Base-by-base conservation (phyloP, 2,329 filamentous ascomycete species). In the Dothiorella sarmentorum region DNA sequence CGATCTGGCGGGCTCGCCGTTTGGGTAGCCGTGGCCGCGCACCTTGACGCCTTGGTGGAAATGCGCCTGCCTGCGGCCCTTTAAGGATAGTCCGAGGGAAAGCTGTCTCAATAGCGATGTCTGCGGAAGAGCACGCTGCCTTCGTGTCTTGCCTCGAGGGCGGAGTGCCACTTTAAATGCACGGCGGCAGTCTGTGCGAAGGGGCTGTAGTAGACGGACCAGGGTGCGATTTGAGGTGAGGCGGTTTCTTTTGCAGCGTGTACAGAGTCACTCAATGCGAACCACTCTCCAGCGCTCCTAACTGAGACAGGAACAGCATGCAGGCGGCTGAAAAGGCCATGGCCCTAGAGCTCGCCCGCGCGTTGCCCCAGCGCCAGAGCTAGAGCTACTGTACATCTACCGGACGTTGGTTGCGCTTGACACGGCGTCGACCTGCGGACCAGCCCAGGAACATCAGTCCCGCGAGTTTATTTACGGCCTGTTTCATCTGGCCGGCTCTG, bases 221-320 rank as follows among this genome's bases (percentile, higher is more conserved):
- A 47, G 47, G 57, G 47, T 43, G 47, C 38, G 31, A 38, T 45
- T 38, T 43, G 42, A 47, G 31, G 55, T 57, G 55, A 53, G 57
- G 57, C 45, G 45, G 38, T 59, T 59, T 59, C 57, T 59, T 59
- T 59, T 59, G 57, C 57, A 55, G 47, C 45, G 43, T 59, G 57
- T 55, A 59, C 57, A 55, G 57, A 53, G 47, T 59, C 57, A 55
- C 57, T 45, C 45, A 55, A 55, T 59, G 57, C 57, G 57, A 59
- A 59, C 57, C 57, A 53, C 27, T 45, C 57, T 59, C 47, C 47
- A 59, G 47, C 56, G 27, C 40, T 35, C 56, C 37, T 37, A 51
- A 53, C 57, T 59, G 49, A 59, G 57, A 59, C 57, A 59, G 49
- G 38, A 42, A 59, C 57, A 59, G 57, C 49, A 59, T 59, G 57